Conservation (phyloP, 805 yeast species). For the Candida boleticola region DNA sequence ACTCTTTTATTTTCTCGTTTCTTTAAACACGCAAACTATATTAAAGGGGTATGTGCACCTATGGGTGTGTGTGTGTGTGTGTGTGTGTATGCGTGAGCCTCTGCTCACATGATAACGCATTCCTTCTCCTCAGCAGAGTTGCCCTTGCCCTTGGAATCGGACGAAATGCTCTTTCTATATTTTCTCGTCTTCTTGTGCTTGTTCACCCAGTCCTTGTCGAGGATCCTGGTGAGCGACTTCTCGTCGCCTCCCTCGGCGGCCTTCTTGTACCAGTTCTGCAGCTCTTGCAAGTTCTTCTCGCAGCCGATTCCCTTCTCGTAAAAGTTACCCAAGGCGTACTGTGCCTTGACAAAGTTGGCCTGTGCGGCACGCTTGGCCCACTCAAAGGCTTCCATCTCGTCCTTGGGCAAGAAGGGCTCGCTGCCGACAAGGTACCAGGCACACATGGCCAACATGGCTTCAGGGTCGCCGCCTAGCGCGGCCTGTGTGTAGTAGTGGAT, state of each 20-base stretch:
- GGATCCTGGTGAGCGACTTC: slow-evolving; percentile 32
- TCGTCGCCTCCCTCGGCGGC: slow-evolving; percentile 63
- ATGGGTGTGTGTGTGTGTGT: too few species aligned
- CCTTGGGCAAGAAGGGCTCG: slow-evolving; percentile 74
- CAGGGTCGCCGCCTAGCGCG: slow-evolving; percentile 83
- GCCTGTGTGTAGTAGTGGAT: slow-evolving; percentile 93
- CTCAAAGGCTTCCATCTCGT: slow-evolving; percentile 83
- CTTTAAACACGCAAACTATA: too few species aligned
- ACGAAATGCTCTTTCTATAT: neutral
- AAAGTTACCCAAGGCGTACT: slow-evolving; percentile 79
- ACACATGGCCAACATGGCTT: slow-evolving; percentile 88
- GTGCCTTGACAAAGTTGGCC: slow-evolving; percentile 74
- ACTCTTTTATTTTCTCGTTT: too few species aligned
- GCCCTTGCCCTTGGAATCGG: slow-evolving; percentile 7
- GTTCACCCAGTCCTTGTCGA: slow-evolving; percentile 29
- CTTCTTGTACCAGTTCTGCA: slow-evolving; percentile 70
- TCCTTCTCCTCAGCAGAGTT: slow-evolving; percentile 36
- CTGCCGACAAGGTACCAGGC: slow-evolving; percentile 96
- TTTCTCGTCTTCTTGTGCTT: slow-evolving; percentile 26
- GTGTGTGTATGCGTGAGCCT: too few species aligned
- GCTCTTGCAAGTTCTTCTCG: slow-evolving; percentile 50
- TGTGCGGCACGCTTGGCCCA: slow-evolving; percentile 92
- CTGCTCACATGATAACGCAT: slow-evolving; percentile 41
- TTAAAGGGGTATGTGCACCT: too few species aligned
- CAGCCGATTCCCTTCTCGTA: slow-evolving; percentile 89